Percentiles rank a stretch among this genome's conserved stretches.
These are phyloP conservation scores for Wickerhamomyces bovis DNA, from an alignment of 805 yeast genomes.

Conservation along the genomic window DNA sequence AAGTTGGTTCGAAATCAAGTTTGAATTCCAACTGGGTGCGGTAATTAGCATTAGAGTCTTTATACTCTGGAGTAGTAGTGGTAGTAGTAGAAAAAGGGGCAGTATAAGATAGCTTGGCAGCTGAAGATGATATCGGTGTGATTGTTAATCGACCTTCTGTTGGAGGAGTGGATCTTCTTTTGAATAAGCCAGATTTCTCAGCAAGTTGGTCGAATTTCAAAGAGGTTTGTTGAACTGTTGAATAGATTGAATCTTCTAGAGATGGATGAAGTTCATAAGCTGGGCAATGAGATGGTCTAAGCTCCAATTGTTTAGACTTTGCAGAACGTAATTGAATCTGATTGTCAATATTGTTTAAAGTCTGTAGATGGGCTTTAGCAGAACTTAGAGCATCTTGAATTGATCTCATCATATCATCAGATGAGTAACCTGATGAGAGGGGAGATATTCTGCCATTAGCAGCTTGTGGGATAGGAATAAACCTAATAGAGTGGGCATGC, in stretches of 20 bases:
- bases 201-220: too few relatives aligned
- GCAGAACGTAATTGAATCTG: background rate
- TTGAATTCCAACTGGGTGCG: background rate
- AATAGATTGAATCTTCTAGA: background rate
- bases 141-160: background rate
- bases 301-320: background rate
- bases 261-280: background rate
- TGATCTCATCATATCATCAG: background rate
- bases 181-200: too few relatives aligned
- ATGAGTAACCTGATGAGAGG: background rate
- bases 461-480: slow-evolving; percentile 25
- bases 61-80: too few relatives aligned
- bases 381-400: background rate
- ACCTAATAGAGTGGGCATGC: slow-evolving; percentile 30
- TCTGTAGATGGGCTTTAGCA: background rate
- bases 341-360: background rate
- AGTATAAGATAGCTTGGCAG: background rate
- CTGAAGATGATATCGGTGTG: background rate
- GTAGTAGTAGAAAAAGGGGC: background rate
- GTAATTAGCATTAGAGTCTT: background rate
- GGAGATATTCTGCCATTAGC: background rate
- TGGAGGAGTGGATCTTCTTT: too few relatives aligned
- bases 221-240: too few relatives aligned
- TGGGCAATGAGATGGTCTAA: background rate
- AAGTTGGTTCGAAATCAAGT: background rate